Conservation (phyloP, 805 yeast species). For the Jamesozyma spencerorum region DNA sequence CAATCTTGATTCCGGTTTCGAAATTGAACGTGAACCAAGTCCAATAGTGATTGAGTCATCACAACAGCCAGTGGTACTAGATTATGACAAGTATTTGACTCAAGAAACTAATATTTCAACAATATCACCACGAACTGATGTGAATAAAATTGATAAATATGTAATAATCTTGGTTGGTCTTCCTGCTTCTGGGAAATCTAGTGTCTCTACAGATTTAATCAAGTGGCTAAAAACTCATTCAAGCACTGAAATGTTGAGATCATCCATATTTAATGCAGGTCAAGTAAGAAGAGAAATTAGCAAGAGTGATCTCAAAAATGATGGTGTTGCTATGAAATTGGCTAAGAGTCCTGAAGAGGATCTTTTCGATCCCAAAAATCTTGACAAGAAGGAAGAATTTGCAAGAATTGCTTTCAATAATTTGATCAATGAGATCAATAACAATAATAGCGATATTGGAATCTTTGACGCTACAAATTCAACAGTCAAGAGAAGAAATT, state of each 20-base stretch:
- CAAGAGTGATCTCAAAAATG: conserved; percentile 3
- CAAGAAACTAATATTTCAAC: too few relatives aligned
- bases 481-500: conserved; percentile 35
- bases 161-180: conserved; percentile 66
- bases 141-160: conserved; percentile 32
- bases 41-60: background rate
- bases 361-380: conserved; percentile 35
- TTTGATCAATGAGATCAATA: conserved; percentile 35
- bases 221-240: conserved; percentile 38
- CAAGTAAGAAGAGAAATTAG: conserved; percentile 55
- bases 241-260: conserved; percentile 22
- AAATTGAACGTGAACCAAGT: too few relatives aligned
- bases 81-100: too few relatives aligned
- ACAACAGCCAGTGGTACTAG: too few relatives aligned
- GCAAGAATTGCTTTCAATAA: conserved; percentile 44
- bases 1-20: too few relatives aligned
- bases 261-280: conserved; percentile 61
- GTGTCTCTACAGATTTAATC: conserved; percentile 56
- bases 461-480: conserved; percentile 57
- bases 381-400: conserved; percentile 39
- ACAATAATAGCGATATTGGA: conserved; percentile 41
- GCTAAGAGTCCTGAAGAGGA: conserved; percentile 32
- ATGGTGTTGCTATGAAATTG: conserved; percentile 13
- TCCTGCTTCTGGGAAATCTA: conserved; percentile 72
- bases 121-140: too few relatives aligned